Conservation (phyloP, 352 stramenopile genomes). For the Pythium monospermum region DNA sequence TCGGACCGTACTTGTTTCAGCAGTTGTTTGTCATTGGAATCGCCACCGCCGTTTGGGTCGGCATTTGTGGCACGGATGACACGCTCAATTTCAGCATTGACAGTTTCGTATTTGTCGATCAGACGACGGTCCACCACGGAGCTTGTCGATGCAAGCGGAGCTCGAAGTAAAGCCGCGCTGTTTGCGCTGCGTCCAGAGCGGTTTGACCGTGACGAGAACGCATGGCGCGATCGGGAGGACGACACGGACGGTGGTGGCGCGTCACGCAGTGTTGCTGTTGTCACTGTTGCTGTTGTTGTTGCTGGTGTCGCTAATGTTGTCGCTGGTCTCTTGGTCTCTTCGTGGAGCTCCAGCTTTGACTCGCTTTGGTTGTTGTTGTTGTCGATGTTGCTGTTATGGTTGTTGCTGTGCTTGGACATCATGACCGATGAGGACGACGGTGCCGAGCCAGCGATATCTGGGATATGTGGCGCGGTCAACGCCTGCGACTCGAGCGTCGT, state of each 20-base stretch:
- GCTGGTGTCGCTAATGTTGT: conserved; percentile 9
- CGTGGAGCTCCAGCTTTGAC: conserved; percentile 3
- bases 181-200: neutral
- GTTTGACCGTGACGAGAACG: neutral
- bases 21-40: no score
- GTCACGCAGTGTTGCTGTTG: neutral
- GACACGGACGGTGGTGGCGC: neutral
- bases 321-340: conserved; percentile 2
- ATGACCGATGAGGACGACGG: conserved; percentile 21
- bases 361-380: conserved; percentile 1
- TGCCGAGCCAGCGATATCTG: conserved; percentile 14
- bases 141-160: no score
- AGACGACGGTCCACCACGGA: conserved; percentile 49
- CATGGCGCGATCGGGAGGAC: neutral
- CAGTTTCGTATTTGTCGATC: conserved; percentile 68
- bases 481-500: conserved; percentile 4
- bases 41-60: conserved; percentile 19
- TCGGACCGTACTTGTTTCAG: conserved; percentile 33
- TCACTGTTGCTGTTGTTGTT: no score
- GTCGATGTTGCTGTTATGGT: neutral
- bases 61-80: conserved; percentile 53
- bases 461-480: neutral
- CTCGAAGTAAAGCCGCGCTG: conserved; percentile 7
- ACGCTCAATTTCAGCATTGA: conserved; percentile 73
- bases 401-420: neutral